phyloP scores from a whole-genome alignment of 805 yeast species.

The Starmerella powellii region DNA sequence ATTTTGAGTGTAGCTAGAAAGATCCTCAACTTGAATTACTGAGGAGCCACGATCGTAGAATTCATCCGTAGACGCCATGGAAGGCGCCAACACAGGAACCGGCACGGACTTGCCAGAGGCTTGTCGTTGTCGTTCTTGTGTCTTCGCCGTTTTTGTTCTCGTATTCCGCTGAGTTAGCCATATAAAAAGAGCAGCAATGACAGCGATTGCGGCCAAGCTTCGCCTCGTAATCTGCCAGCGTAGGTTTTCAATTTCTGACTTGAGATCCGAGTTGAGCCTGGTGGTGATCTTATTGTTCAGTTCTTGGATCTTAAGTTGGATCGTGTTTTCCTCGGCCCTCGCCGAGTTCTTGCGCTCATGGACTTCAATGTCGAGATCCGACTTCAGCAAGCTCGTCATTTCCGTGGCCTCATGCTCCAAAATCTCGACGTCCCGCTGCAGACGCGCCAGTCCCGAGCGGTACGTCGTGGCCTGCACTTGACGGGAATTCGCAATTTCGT shows the following conservation, averaged over 20 bases:
- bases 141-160: constrained; percentile 24
- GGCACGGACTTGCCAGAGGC: constrained; percentile 11
- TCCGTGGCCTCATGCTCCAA: constrained; percentile 68
- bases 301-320: constrained; percentile 64
- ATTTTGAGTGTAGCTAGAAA: background rate
- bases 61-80: constrained; percentile 10
- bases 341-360: constrained; percentile 81
- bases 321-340: constrained; percentile 55
- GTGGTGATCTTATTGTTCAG: constrained; percentile 74
- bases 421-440: constrained; percentile 61
- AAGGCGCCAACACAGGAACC: constrained; percentile 17
- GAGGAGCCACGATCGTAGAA: background rate
- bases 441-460: constrained; percentile 50
- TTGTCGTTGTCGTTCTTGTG: constrained; percentile 14
- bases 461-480: constrained; percentile 57
- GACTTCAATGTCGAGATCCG: constrained; percentile 70
- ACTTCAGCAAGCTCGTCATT: constrained; percentile 45
- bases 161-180: constrained; percentile 32
- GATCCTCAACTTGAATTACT: constrained; percentile 1
- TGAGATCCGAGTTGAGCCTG: constrained; percentile 65
- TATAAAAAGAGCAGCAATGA: constrained; percentile 50
- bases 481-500: constrained; percentile 63
- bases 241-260: constrained; percentile 75
- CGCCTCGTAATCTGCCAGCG: constrained; percentile 90
- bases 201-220: constrained; percentile 65